Base-by-base conservation (phyloP, 1,284 basidiomycete species). In the Marasmius sp. region DNA sequence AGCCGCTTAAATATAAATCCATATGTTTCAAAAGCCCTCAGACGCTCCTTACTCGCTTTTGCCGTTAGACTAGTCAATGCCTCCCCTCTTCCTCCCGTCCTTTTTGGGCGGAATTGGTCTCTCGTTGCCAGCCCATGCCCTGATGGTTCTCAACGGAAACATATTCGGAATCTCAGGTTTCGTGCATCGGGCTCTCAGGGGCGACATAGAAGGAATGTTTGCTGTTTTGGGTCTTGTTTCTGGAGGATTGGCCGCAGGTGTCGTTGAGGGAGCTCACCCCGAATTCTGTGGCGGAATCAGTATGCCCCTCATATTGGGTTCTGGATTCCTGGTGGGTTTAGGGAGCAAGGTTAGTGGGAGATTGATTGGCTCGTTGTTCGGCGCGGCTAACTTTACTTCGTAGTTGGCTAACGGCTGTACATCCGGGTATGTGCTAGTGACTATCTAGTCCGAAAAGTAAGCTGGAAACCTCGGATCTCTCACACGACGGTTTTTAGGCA, bases 111-210 rank as follows among this genome's bases (percentile, higher is more conserved):
- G 87, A 3, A 61, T 85, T 38, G 78, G 84, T 41, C 78, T 90
- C 34, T 77, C 86, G 53, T 62, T 87, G 43, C 78, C 87, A 3
- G 81, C 84, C 0, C 82, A 87, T 63, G 72, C 80, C 9, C 75
- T 90, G 16, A 74, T 87, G 33, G 66, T 81, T 16, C 76, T 85
- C 48, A 88, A 85, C 56, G 87, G 87, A 27, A 78, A 78, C 59
- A 81, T 85, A 33, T 83, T 89, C 61, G 88, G 88, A 4, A 83
- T 89, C 49, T 87, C 86, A 11, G 85, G 86, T 2, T 85, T 89
- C 62, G 65, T 89, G 11, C 83, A 88, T 70, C 78, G 81, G 41
- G 79, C 82, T 0, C 66, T 82, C 6, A 75, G 76, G 22, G 86
- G 86, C n/a, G 72, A 72, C 61, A 69, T 68, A 43, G 81, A 83